Evolutionary conservation across 495 filamentous ascomycete species (phyloP), one percentile per base, ranked within the genome.

Genomic region (Penicillium malachiteum): DNA sequence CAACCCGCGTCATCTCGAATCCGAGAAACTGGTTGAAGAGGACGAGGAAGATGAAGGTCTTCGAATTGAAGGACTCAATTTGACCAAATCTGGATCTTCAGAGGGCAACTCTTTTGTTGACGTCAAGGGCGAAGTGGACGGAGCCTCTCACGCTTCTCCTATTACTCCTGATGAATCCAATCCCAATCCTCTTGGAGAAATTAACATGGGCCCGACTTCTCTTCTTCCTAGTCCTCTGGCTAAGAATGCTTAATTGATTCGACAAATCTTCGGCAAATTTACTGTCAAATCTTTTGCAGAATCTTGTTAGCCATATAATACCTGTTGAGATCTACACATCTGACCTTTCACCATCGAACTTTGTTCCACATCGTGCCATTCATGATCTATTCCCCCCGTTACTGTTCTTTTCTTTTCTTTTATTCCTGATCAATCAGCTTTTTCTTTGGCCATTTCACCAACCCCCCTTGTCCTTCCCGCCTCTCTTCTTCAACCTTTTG

Each of bases 11-110:
- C 48, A 30, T 16, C 38, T 31, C 44, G 13, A 60, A 21, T 39
- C 48, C 5, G 59, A 62, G 37, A 58, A 62, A 21, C 41, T 58
- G 16, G 50, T 64, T 10, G 51, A 68, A 34, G 60, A 64, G 48
- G 63, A 66, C 11, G 68, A 66, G 43, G 65, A 72, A 17, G 64
- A 66, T 7, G 35, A 54, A 1, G 74, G 65, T 3, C 61, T 74
- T 49, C 69, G 68, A 26, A 71, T 73, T 43, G 65, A 74, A 43
- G 71, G 74, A 32, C 52, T 76, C 37, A 64, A 67, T 13, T 40
- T 73, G 13, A 62, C 66, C n/a, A 68, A 68, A 46, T 14, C 58
- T 2, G 49, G 55, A n/a, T 56, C 62, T 12, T 56, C 63, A 10
- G 59, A 42, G 5, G 54, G 21, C 42, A 59, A 53, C 32, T 59